Conservation (phyloP, 73 alveolate species). For the Paramecium tetraurelia region DNA sequence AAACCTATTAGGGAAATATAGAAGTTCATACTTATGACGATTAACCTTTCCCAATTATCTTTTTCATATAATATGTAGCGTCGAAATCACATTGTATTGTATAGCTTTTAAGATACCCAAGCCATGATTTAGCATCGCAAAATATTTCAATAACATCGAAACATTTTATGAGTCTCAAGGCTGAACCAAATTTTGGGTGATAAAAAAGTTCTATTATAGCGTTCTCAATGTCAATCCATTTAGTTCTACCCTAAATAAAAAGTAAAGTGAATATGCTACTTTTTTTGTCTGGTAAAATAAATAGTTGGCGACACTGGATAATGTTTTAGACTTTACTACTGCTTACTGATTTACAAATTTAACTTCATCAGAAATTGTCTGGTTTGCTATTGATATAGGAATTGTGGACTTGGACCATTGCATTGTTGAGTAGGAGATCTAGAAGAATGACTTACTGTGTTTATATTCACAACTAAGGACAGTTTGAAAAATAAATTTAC, state of each 20-base stretch:
- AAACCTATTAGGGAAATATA: not conserved
- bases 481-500: not conserved
- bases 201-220: not conserved
- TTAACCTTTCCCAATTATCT: not conserved
- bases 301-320: not conserved
- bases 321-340: not conserved
- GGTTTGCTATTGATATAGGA: not conserved
- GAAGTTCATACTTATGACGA: not conserved
- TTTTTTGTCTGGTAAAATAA: not conserved
- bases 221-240: not conserved
- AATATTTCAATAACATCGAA: not conserved
- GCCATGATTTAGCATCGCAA: conserved; percentile 19
- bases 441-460: not conserved
- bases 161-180: not conserved
- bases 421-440: not conserved
- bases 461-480: not conserved
- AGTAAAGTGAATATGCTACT: not conserved
- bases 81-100: not conserved
- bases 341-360: not conserved
- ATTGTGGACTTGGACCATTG: not conserved
- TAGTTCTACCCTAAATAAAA: not conserved
- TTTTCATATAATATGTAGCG: not conserved
- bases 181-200: not conserved
- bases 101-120: not conserved
- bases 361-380: not conserved